Conservation (phyloP, 176 grass and related monocot genomes). For the Raddia distichophylla region DNA sequence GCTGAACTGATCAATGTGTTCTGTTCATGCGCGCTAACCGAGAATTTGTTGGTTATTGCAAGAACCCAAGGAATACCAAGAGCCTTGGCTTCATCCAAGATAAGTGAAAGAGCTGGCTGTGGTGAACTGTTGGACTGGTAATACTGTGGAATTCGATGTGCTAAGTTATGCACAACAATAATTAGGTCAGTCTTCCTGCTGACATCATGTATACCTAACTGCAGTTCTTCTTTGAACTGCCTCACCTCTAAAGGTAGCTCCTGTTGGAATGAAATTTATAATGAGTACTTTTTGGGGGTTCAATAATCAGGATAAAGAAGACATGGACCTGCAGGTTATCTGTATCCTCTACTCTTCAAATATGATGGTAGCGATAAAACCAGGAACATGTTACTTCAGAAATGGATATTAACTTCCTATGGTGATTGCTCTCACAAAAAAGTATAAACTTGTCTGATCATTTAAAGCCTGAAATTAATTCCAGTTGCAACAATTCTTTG, state of each 20-base stretch:
- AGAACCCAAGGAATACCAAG: slow-evolving; percentile 82
- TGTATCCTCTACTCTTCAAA: background rate
- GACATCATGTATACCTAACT: slow-evolving; percentile 61
- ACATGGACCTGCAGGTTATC: background rate
- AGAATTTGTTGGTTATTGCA: slow-evolving; percentile 93
- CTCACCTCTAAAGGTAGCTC: slow-evolving; percentile 62
- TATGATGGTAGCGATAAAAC: slow-evolving; percentile 23
- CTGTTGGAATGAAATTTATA: slow-evolving; percentile 49
- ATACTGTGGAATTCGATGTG: slow-evolving; percentile 70
- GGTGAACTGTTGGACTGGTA: slow-evolving; percentile 53
- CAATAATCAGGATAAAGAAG: slow-evolving; percentile 9
- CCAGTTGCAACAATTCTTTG: background rate
- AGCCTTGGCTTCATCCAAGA: slow-evolving; percentile 82
- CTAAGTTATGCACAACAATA: slow-evolving; percentile 95
- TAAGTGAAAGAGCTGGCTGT: slow-evolving; percentile 74
- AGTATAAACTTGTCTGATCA: background rate
- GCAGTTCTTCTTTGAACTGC: slow-evolving; percentile 79
- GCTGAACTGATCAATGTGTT: slow-evolving; percentile 61
- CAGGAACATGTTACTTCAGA: background rate
- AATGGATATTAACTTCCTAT: background rate
- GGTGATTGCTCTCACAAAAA: slow-evolving; percentile 29
- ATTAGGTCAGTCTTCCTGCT: slow-evolving; percentile 77
- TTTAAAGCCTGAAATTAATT: slow-evolving; percentile 13
- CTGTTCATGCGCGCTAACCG: slow-evolving; percentile 73
- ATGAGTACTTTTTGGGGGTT: slow-evolving; percentile 15